Evolutionary conservation across 2,329 filamentous ascomycete species (phyloP), one percentile per base, ranked within the genome.

Genomic region (Venturia nashicola): DNA sequence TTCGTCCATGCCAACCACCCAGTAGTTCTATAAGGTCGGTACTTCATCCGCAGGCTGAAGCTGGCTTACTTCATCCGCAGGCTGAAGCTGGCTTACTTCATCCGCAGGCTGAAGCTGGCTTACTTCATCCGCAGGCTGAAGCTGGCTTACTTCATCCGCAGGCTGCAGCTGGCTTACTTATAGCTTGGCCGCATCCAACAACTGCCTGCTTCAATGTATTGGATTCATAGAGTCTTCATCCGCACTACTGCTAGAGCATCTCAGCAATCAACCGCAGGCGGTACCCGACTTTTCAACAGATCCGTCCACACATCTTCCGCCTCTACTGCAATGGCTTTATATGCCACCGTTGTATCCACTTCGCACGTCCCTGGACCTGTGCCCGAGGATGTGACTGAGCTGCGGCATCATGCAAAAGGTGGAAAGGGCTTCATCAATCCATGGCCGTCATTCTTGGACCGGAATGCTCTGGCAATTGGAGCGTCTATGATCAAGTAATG

Each of bases 401-500:
- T 79, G 68, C 69, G 69, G 46, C 82, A 84, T 74, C 82, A 84
- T 74, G 70, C 77, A 64, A 79, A 80, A 69, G 69, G 77, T 67
- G 80, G 80, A 14, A 81, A 79, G 64, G 82, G 81, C 5, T 84
- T 83, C 68, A 71, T 71, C n/a, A 84, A 84, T 71, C 82, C 82
- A 0, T 84, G 82, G 82, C 75, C 79, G 6, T 82, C 79, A n/a
- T 84, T 77, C 68, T 67, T 65, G 14, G 77, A 82, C 5, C 68
- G 73, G 16, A 70, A 66, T 59, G 68, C 62, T 7, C 68, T 67
- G 36, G 54, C 71, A 18, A 74, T 83, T 34, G 39, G 74, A 6
- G 64, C 67, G 62, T 72, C 69, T 43, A 73, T 82, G 65, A 36
- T 76, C 0, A 73, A 71, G 77, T 78, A 70, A 59, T 72, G 27